Evolutionary conservation across 2,329 filamentous ascomycete genomes (phyloP), one percentile per base, ranked within the genome.

Genomic region (Pestalotiopsis sp.): DNA sequence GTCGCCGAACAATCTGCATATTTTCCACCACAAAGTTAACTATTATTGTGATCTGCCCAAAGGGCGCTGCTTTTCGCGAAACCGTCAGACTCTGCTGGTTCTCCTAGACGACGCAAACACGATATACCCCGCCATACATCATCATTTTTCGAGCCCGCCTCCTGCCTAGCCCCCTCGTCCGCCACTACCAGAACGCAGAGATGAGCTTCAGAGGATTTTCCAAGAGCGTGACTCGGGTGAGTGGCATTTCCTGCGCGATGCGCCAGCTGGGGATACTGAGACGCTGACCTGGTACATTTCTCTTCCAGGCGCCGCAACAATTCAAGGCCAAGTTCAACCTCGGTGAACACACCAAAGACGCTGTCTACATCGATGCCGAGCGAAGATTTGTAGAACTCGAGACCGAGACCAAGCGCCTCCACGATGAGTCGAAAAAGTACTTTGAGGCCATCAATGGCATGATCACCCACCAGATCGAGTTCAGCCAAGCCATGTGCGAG

Each of bases 201-300:
- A 98, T 99, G 96, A 98, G 95, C 89, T 95, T 97, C 87, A 97
- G 96, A 83, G 96, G 96, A 77, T 93, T 99, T 78, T 91, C 92
- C 80, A 98, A 98, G 87, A 92, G 92, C 85, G 86, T 97, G 79
- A 89, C 90, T 71, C 90, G 96, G 83, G 95, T 95, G 88, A 80
- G 91, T 77, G 59, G 39, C 17, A 58, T 36, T 20, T 38, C 12
- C 6, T 11, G 49, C 17, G 23, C 23, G 66, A 25, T 68, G 52
- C 66, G 56, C 25, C 20, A 14, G 45, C 31, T 52, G 14, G 11
- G 41, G 17, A 23, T 23, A 20, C 13, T 17, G 14, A 67, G 12
- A 68, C 9, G 57, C 66, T 67, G 31, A 67, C 66, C 25, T 20
- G 13, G 59, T 63, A 25, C 27, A 61, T 65, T 64, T 39, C 41